Evolutionary conservation across 345 rosid genomes (phyloP).

Genomic region (Salix purpurea): DNA sequence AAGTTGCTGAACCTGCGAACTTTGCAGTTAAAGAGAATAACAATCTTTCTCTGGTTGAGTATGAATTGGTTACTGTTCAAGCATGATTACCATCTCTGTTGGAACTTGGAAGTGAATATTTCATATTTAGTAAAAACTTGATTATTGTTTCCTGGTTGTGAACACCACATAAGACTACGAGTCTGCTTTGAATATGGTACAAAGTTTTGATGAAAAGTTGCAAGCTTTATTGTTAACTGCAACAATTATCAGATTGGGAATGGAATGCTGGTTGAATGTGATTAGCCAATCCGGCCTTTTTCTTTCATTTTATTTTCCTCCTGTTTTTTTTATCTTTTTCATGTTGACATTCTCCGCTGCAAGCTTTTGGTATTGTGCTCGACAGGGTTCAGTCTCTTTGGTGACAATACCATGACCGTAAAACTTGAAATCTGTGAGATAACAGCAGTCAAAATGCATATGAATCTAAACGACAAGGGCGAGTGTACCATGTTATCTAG

Average conservation of each 20-base stretch:
- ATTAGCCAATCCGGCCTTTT: not conserved
- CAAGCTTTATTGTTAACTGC: not conserved
- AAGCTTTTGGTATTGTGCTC: not conserved
- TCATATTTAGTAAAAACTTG: conserved; percentile 14
- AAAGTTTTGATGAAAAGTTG: conserved; percentile 10
- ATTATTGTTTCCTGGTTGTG: conserved; percentile 19
- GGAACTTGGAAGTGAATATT: conserved; percentile 28
- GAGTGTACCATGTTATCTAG: not conserved
- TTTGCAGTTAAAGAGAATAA: conserved; percentile 62
- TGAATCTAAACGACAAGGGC: not conserved
- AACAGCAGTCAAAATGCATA: not conserved
- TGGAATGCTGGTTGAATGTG: not conserved
- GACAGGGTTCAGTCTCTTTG: not conserved
- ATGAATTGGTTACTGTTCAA: conserved; percentile 77
- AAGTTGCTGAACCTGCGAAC: conserved; percentile 65
- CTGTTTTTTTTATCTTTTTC: not conserved
- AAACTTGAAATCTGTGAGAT: not conserved
- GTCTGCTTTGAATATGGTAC: conserved; percentile 16
- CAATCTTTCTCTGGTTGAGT: conserved; percentile 84
- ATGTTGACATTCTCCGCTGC: not conserved
- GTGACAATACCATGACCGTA: too few species aligned
- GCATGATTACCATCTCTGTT: conserved; percentile 25
- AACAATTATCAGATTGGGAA: conserved; percentile 5
- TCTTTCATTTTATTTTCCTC: not conserved
- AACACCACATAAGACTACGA: conserved; percentile 6